These are phyloP conservation scores for Physaria fendleri DNA, from an alignment of 345 rosid genomes.

Conservation along the genomic window DNA sequence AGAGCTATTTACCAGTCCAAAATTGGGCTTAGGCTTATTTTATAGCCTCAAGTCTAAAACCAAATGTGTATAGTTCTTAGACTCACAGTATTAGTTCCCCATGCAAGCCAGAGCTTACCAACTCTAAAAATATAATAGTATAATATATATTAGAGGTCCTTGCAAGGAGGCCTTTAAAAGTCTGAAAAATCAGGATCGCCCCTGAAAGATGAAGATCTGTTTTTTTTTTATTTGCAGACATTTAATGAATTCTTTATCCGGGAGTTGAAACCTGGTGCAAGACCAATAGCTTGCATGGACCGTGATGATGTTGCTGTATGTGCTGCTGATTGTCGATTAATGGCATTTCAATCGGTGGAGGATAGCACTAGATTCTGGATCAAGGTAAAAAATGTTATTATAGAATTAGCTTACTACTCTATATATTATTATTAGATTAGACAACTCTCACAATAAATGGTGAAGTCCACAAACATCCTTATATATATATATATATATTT, in stretches of 20 bases:
- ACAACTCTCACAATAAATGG: neutral
- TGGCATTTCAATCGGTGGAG: conserved; percentile 61
- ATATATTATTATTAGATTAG: neutral
- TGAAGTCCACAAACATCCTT: neutral
- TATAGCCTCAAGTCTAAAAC: neutral
- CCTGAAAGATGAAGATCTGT: no score
- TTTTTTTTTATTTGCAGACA: conserved; percentile 43
- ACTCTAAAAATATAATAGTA: no score
- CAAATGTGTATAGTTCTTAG: neutral
- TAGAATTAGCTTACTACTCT: conserved; percentile 1
- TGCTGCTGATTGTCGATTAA: conserved; percentile 85
- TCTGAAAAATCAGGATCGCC: no score
- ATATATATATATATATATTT: no score
- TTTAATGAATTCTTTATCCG: conserved; percentile 89
- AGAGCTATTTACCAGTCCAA: conserved; percentile 93
- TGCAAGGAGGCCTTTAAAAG: no score
- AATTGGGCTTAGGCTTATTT: conserved; percentile 68
- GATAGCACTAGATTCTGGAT: conserved; percentile 82
- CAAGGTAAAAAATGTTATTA: conserved; percentile 52
- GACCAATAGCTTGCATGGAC: conserved; percentile 54
- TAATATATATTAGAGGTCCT: no score
- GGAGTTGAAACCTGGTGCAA: conserved; percentile 75
- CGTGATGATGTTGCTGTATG: conserved; percentile 60
- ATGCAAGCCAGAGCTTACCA: neutral
- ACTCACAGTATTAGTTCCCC: neutral